phyloP scores from a whole-genome alignment of 805 yeast genomes.

The Candida hispaniensis region DNA sequence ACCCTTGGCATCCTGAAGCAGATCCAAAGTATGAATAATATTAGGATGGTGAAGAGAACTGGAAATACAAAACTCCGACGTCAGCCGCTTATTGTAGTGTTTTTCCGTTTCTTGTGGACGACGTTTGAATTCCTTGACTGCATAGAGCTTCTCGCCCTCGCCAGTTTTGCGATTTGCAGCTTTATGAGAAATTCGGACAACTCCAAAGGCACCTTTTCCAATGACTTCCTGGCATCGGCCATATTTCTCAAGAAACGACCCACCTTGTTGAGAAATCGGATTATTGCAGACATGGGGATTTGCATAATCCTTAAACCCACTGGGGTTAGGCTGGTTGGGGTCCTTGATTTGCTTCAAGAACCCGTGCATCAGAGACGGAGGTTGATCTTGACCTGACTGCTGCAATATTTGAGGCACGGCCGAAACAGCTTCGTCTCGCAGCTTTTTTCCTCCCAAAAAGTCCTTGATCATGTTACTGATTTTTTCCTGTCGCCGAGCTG shows the following conservation, averaged over 20 bases:
- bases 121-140: conserved; percentile 65
- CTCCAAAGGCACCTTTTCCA: conserved; percentile 91
- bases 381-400: conserved; percentile 2
- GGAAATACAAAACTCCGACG: conserved; percentile 85
- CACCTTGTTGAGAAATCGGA: conserved; percentile 27
- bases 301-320: conserved; percentile 15
- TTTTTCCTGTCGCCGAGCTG: conserved; percentile 43
- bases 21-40: conserved; percentile 65
- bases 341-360: conserved; percentile 23
- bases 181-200: conserved; percentile 76
- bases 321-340: conserved; percentile 19
- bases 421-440: conserved; percentile 16
- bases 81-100: conserved; percentile 57
- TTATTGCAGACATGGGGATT: conserved; percentile 16
- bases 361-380: conserved; percentile 15
- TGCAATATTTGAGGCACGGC: conserved; percentile 15
- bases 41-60: conserved; percentile 65
- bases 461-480: conserved; percentile 23
- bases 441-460: conserved; percentile 16
- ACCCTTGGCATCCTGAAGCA: conserved; percentile 64
- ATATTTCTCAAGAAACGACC: conserved; percentile 74
- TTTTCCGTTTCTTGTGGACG: conserved; percentile 47
- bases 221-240: conserved; percentile 92
- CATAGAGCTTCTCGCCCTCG: conserved; percentile 42
- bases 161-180: conserved; percentile 30